A percentile compares a stretch with the other conserved stretches of the same genome.
phyloP scores from a whole-genome alignment of 164 flowering plant genomes.

The Stephania cephalantha region DNA sequence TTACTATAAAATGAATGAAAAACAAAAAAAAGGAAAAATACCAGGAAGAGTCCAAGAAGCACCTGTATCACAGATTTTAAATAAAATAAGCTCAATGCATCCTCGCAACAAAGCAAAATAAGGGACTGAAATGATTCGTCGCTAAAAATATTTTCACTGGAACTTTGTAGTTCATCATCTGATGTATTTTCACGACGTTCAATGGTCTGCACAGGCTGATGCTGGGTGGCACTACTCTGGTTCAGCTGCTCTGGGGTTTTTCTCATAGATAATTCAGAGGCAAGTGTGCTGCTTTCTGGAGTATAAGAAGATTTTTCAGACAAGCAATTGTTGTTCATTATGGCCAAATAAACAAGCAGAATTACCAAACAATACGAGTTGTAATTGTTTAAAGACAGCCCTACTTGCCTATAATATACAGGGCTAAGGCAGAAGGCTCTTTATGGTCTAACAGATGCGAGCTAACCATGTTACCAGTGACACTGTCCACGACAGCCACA shows the following conservation, averaged over 20 bases:
- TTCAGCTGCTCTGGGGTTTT: conserved; percentile 24
- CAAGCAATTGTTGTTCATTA: neutral
- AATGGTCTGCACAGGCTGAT: conserved; percentile 21
- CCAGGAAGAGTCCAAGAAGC: conserved; percentile 9
- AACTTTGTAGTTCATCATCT: conserved; percentile 20
- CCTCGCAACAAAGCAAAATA: conserved; percentile 67
- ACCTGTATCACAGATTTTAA: conserved; percentile 63
- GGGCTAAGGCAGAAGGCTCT: conserved; percentile 49
- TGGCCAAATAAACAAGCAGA: neutral
- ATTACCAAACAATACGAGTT: neutral
- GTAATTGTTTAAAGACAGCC: neutral
- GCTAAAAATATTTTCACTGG: conserved; percentile 23
- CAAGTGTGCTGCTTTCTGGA: conserved; percentile 32
- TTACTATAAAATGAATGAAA: neutral
- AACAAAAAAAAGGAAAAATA: conserved; percentile 1
- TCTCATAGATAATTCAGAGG: conserved; percentile 22
- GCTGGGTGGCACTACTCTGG: conserved; percentile 17
- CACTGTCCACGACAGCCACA: conserved; percentile 38
- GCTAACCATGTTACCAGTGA: conserved; percentile 37
- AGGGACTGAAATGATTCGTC: conserved; percentile 31
- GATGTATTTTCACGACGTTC: conserved; percentile 18
- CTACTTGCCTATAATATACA: conserved; percentile 76
- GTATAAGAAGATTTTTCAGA: conserved; percentile 11
- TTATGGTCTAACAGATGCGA: conserved; percentile 38
- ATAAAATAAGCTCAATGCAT: conserved; percentile 48